Evolutionary conservation across 2,329 filamentous ascomycete genomes (phyloP).

Genomic region (Albifimbria verrucaria): DNA sequence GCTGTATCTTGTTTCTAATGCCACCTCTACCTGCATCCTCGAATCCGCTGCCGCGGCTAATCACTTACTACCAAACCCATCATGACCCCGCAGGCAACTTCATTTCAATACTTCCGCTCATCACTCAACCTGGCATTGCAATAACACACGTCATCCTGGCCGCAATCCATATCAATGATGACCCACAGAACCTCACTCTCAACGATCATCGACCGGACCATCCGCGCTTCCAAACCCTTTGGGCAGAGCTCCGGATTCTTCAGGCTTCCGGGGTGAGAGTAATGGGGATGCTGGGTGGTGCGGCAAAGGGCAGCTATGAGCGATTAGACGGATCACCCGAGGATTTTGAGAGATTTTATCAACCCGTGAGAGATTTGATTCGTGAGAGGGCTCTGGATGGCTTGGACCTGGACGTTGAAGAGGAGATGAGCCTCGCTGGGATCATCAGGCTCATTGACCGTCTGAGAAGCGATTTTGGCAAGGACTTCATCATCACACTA

Average conservation of each 20-base stretch:
- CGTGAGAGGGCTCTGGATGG: slow-evolving; percentile 61
- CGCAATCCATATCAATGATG: slow-evolving; percentile 77
- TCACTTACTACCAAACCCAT: slow-evolving; percentile 54
- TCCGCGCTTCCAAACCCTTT: slow-evolving; percentile 66
- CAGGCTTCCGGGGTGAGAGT: slow-evolving; percentile 74
- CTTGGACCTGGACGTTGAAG: slow-evolving; percentile 77
- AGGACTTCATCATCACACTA: slow-evolving; percentile 71
- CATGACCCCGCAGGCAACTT: slow-evolving; percentile 40
- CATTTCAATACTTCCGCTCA: slow-evolving; percentile 52
- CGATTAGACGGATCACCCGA: slow-evolving; percentile 53
- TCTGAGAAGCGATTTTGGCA: slow-evolving; percentile 66
- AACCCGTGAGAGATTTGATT: slow-evolving; percentile 64
- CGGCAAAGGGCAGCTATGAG: slow-evolving; percentile 68
- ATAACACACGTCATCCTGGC: slow-evolving; percentile 82
- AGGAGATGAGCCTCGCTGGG: slow-evolving; percentile 65
- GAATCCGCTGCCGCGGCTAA: slow-evolving; percentile 41
- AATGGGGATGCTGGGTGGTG: slow-evolving; percentile 84
- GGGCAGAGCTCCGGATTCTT: slow-evolving; percentile 71
- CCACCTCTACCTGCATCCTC: slow-evolving; percentile 25
- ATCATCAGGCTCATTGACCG: slow-evolving; percentile 65
- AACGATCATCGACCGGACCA: slow-evolving; percentile 76
- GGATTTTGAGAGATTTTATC: slow-evolving; percentile 72
- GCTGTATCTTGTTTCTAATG: slow-evolving; percentile 16
- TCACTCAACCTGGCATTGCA: slow-evolving; percentile 43
- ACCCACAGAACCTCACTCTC: slow-evolving; percentile 65